Percentiles rank a stretch among this genome's conserved stretches.
phyloP scores from a whole-genome alignment of 2,329 filamentous ascomycete genomes.

The Xylariaceae sp. region DNA sequence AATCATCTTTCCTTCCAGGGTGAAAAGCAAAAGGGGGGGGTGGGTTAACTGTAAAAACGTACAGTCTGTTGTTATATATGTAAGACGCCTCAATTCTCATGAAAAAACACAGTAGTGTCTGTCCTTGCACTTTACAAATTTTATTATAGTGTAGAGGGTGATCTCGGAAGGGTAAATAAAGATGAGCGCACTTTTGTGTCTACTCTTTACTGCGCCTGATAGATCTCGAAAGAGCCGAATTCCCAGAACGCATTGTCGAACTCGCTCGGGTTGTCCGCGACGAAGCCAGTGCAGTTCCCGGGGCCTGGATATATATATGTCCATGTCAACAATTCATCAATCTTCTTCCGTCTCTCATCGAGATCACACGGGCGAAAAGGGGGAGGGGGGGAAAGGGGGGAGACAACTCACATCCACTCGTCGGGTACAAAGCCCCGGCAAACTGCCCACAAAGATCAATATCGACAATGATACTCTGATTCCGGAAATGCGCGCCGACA shows the following conservation, averaged over 20 bases:
- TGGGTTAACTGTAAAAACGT: no score
- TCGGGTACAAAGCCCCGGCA: conserved; percentile 42
- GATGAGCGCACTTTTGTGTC: no score
- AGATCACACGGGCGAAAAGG: not conserved
- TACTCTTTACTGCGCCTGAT: conserved; percentile 33
- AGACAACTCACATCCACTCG: conserved; percentile 39
- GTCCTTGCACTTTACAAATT: no score
- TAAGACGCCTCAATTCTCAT: no score
- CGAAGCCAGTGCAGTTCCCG: conserved; percentile 51
- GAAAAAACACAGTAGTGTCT: no score
- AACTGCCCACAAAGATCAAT: conserved; percentile 59
- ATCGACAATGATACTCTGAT: conserved; percentile 61
- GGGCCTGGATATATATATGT: conserved; percentile 35
- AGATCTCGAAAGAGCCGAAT: conserved; percentile 56
- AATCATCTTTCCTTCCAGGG: no score
- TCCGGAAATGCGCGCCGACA: conserved; percentile 54
- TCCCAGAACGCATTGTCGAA: conserved; percentile 61
- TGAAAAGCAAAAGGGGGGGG: no score
- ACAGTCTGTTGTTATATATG: no score
- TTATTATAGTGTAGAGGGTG: no score
- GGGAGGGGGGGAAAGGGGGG: not conserved
- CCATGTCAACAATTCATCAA: conserved; percentile 15
- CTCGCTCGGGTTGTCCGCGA: conserved; percentile 49
- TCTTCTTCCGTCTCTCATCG: not conserved
- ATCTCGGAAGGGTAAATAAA: no score